phyloP scores from a whole-genome alignment of 192 early-diverging fungal genomes.

The Neocallimastix lanati region DNA sequence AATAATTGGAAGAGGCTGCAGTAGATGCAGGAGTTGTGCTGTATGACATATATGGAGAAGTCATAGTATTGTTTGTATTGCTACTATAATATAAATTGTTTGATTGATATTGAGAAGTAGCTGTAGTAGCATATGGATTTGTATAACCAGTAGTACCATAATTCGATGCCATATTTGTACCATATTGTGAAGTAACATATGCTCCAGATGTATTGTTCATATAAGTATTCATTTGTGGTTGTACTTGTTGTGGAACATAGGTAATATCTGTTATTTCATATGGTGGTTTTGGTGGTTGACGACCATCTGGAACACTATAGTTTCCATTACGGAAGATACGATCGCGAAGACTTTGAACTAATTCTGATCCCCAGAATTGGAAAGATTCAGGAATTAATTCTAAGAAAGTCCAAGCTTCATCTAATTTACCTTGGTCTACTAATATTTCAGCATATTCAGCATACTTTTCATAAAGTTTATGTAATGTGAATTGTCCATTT shows the following conservation, averaged over 20 bases:
- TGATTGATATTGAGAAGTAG: no score
- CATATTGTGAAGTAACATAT: neutral
- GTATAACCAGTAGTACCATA: no score
- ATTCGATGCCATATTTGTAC: no score
- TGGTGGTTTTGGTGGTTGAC: constrained; percentile 10
- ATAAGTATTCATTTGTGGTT: constrained; percentile 2
- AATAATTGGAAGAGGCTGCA: no score
- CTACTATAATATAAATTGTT: no score
- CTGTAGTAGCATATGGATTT: no score
- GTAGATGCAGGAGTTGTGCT: no score
- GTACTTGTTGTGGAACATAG: constrained; percentile 5
- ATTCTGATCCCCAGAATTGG: neutral
- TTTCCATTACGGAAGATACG: constrained; percentile 1
- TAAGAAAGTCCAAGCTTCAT: constrained; percentile 56
- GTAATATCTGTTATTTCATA: constrained; percentile 11
- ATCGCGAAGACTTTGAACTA: constrained; percentile 1
- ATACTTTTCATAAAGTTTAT: constrained; percentile 65
- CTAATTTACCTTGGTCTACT: constrained; percentile 54
- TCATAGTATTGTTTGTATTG: no score
- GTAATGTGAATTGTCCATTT: constrained; percentile 21
- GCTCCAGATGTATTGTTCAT: neutral
- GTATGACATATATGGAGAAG: no score
- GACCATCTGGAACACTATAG: constrained; percentile 4
- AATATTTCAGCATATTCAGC: constrained; percentile 67
- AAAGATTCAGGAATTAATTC: neutral